Evolutionary conservation across 164 flowering plant genomes (phyloP).

Genomic region (Vitis rupestris): DNA sequence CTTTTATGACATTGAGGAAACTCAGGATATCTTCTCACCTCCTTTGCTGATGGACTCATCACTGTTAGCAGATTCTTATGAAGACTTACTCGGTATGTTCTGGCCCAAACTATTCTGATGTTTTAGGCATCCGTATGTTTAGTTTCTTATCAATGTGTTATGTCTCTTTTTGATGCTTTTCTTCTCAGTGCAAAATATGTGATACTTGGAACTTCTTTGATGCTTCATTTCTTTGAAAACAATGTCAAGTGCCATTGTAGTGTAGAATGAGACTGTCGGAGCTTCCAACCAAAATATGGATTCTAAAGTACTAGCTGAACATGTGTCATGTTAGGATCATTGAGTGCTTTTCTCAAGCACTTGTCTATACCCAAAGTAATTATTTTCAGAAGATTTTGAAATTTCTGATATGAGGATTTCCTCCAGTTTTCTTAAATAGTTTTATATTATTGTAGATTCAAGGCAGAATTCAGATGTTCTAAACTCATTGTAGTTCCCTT

Average conservation of each 20-base stretch:
- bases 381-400: neutral
- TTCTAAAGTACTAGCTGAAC: neutral
- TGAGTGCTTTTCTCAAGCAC: neutral
- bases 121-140: neutral
- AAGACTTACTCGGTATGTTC: constrained; percentile 89
- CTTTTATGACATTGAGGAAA: constrained; percentile 56
- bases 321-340: too few species aligned
- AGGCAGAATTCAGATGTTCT: neutral
- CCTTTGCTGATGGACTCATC: constrained; percentile 85
- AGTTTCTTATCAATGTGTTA: neutral
- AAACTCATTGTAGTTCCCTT: neutral
- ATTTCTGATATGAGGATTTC: neutral
- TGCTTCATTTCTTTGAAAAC: neutral
- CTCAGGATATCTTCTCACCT: constrained; percentile 84
- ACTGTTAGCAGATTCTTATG: constrained; percentile 68
- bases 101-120: neutral
- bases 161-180: neutral
- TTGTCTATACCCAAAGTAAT: neutral
- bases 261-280: neutral
- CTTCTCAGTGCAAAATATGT: neutral
- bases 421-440: neutral
- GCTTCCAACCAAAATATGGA: neutral
- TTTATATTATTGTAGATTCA: neutral
- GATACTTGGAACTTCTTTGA: neutral
- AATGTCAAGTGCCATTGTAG: neutral